Evolutionary conservation across 2,329 filamentous ascomycete species (phyloP).

Genomic region (Ophiostoma himal-ulmi): DNA sequence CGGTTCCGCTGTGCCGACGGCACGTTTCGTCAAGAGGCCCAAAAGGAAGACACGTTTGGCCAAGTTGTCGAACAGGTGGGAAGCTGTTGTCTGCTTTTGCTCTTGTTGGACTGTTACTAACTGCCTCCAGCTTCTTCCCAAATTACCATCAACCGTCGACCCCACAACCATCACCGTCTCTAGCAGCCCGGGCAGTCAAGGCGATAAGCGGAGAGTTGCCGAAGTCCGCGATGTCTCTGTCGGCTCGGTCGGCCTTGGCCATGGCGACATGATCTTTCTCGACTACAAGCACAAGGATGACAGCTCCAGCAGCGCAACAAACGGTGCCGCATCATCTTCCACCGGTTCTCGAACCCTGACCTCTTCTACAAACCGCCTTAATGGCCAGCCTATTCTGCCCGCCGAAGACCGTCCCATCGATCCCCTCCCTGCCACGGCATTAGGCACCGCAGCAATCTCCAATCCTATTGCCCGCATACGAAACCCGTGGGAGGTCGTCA

Average conservation of each 20-base stretch:
- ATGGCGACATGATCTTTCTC: constrained; percentile 88
- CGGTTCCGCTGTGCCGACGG: constrained; percentile 88
- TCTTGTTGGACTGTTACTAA: constrained; percentile 22
- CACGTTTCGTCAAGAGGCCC: constrained; percentile 78
- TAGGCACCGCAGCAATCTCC: constrained; percentile 25
- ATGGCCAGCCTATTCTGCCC: constrained; percentile 66
- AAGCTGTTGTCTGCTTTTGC: not conserved
- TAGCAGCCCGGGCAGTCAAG: constrained; percentile 50
- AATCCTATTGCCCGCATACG: constrained; percentile 60
- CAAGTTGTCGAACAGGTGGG: constrained; percentile 51
- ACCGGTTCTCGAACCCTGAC: constrained; percentile 29
- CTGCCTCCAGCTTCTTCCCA: constrained; percentile 45
- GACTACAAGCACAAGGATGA: constrained; percentile 63
- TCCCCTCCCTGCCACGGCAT: constrained; percentile 39
- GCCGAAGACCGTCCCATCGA: constrained; percentile 62
- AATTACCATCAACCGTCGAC: constrained; percentile 58
- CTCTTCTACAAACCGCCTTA: constrained; percentile 65
- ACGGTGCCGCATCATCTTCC: constrained; percentile 48
- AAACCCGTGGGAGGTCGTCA: constrained; percentile 89
- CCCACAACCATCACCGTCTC: constrained; percentile 55
- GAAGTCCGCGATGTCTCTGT: constrained; percentile 54
- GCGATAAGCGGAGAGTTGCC: constrained; percentile 52
- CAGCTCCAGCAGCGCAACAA: constrained; percentile 36
- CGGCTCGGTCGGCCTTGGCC: constrained; percentile 58
- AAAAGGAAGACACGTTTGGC: constrained; percentile 66